A percentile compares a stretch with the other conserved stretches of the same genome.
Conservation (phyloP, 371 early-diverging fungal genomes). For the Rhizomucor pusillus region DNA sequence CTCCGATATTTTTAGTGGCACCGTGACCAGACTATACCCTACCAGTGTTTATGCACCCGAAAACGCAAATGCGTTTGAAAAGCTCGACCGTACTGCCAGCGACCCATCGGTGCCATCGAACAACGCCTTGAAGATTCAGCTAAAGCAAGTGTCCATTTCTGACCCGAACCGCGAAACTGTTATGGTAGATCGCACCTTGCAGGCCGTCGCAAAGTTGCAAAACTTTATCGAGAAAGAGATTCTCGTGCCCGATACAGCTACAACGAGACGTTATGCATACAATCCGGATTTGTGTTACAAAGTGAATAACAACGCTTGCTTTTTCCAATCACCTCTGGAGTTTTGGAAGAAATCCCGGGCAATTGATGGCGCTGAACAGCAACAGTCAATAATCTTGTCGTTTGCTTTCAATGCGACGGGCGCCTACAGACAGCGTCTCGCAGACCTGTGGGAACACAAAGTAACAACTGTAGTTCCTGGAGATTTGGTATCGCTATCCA, state of each 20-base stretch:
- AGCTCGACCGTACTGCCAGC: constrained; percentile 24
- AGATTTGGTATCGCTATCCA: constrained; percentile 24
- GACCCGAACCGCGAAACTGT: constrained; percentile 28
- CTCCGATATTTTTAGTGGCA: constrained; percentile 64
- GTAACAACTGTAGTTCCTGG: constrained; percentile 37
- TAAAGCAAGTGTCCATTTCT: constrained; percentile 53
- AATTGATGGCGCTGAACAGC: constrained; percentile 23
- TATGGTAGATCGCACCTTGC: constrained; percentile 38
- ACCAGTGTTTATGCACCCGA: constrained; percentile 48
- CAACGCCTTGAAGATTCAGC: constrained; percentile 47
- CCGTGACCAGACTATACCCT: constrained; percentile 50
- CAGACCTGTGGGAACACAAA: constrained; percentile 54
- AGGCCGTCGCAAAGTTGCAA: constrained; percentile 51
- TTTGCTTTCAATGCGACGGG: constrained; percentile 54
- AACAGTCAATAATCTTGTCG: constrained; percentile 44
- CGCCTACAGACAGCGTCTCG: constrained; percentile 32
- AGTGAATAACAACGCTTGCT: constrained; percentile 26
- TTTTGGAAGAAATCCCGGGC: constrained; percentile 37
- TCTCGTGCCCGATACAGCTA: constrained; percentile 31
- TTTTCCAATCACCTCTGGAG: constrained; percentile 33
- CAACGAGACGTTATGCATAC: constrained; percentile 26
- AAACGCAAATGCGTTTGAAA: constrained; percentile 31
- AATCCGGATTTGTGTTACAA: constrained; percentile 40
- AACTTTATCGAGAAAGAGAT: constrained; percentile 51
- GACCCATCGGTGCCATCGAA: not conserved